phyloP scores from a whole-genome alignment of 1,284 basidiomycete species.

The Melampsora americana region DNA sequence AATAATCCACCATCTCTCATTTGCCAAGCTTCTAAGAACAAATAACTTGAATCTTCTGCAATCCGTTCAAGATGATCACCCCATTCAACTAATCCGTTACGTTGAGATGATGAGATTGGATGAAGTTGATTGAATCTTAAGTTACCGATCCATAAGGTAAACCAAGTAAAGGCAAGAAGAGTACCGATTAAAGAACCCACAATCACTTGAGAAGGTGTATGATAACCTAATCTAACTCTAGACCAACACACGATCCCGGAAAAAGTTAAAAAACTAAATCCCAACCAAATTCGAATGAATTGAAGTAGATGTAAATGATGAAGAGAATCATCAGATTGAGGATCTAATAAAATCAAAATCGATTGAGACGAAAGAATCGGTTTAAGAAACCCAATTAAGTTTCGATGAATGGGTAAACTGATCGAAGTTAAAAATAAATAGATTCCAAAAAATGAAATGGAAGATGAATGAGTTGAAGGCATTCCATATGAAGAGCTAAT shows the following conservation, averaged over 20 bases:
- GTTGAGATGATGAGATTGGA: not conserved
- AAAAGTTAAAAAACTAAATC: slow-evolving; percentile 45
- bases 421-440: slow-evolving; percentile 65
- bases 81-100: no score
- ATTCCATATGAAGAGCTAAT: slow-evolving; percentile 67
- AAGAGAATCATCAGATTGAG: slow-evolving; percentile 48
- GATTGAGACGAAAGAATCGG: slow-evolving; percentile 43
- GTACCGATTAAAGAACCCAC: slow-evolving; percentile 67
- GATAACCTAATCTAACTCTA: slow-evolving; percentile 74
- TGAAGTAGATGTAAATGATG: slow-evolving; percentile 55
- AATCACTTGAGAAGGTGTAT: slow-evolving; percentile 69
- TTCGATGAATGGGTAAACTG: slow-evolving; percentile 59
- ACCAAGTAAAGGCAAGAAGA: slow-evolving; percentile 63
- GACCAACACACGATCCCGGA: slow-evolving; percentile 64
- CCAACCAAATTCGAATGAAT: slow-evolving; percentile 58
- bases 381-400: slow-evolving; percentile 50
- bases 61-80: not conserved
- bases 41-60: not conserved
- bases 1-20: slow-evolving; percentile 31
- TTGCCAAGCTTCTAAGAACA: slow-evolving; percentile 34
- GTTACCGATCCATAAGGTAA: slow-evolving; percentile 61
- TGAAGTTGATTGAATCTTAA: slow-evolving; percentile 1
- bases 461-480: slow-evolving; percentile 82
- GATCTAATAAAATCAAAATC: slow-evolving; percentile 46
- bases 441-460: slow-evolving; percentile 67